Conservation (phyloP, 805 yeast genomes). For the Spathaspora gorwiae region DNA sequence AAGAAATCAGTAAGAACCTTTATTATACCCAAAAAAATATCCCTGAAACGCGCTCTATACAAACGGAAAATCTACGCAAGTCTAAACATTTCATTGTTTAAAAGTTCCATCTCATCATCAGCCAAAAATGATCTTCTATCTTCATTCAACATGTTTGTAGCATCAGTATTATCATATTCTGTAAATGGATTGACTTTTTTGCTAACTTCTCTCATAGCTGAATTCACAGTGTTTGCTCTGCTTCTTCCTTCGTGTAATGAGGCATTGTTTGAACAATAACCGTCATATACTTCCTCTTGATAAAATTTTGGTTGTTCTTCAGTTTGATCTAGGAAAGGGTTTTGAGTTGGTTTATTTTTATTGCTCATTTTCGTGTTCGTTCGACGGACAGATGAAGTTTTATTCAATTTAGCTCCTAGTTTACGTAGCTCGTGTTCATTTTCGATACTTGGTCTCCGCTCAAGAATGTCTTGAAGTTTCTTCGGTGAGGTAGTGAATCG, state of each 20-base stretch:
- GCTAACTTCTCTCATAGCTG: neutral
- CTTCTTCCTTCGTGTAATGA: neutral
- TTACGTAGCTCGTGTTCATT: constrained; percentile 27
- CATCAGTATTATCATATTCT: neutral
- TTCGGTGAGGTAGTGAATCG: too few relatives aligned
- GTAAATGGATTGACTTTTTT: neutral
- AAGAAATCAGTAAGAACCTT: too few relatives aligned
- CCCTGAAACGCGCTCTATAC: too few relatives aligned
- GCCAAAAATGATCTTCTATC: constrained; percentile 14
- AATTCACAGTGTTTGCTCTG: neutral
- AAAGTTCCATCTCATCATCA: constrained; percentile 19
- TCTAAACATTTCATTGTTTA: constrained; percentile 11
- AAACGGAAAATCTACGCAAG: too few relatives aligned
- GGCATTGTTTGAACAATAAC: constrained; percentile 12
- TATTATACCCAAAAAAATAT: too few relatives aligned
- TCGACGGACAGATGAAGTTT: constrained; percentile 29
- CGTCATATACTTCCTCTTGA: constrained; percentile 25
- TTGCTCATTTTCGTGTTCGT: constrained; percentile 8
- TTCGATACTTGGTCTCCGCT: neutral
- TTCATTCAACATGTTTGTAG: neutral
- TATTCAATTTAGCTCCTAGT: constrained; percentile 33
- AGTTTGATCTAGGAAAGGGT: neutral
- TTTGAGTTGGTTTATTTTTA: neutral
- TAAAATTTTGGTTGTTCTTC: constrained; percentile 10
- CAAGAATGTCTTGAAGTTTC: neutral